Percentiles rank a stretch among this genome's conserved stretches.
phyloP scores from a whole-genome alignment of 148 eudicot species.

The Cornus florida region DNA sequence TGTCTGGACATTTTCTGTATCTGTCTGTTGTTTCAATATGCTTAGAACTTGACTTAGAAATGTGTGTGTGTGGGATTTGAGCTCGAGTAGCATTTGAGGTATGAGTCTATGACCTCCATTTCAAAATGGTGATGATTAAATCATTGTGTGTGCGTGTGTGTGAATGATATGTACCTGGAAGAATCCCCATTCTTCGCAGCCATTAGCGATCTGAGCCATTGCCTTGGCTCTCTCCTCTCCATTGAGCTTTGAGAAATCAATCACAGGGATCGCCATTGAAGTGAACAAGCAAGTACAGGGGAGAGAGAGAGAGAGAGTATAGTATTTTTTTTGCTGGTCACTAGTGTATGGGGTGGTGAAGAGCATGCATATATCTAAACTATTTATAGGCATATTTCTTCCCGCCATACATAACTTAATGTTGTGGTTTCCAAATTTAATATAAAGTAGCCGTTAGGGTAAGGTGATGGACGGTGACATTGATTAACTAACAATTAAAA shows the following conservation, averaged over 20 bases:
- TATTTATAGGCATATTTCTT: slow-evolving; percentile 20
- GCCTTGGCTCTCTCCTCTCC: slow-evolving; percentile 78
- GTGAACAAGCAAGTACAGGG: neutral
- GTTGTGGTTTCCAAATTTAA: neutral
- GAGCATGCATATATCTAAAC: neutral
- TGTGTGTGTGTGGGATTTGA: neutral
- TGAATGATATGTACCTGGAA: slow-evolving; percentile 59
- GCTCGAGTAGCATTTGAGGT: neutral
- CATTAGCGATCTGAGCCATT: slow-evolving; percentile 65
- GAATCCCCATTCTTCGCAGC: slow-evolving; percentile 94
- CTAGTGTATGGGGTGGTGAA: slow-evolving; percentile 6
- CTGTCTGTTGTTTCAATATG: too few relatives aligned
- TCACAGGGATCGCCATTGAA: slow-evolving; percentile 88
- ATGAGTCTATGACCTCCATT: too few relatives aligned
- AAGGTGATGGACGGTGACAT: slow-evolving; percentile 14
- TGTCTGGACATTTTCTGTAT: neutral
- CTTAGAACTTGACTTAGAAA: neutral
- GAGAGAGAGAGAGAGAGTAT: neutral
- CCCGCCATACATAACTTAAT: slow-evolving; percentile 7
- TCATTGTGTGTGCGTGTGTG: too few relatives aligned
- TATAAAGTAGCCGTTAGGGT: slow-evolving; percentile 10
- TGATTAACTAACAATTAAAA: neutral
- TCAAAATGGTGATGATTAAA: too few relatives aligned
- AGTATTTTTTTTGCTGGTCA: too few relatives aligned
- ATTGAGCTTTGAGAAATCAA: slow-evolving; percentile 83